Evolutionary conservation across 495 filamentous ascomycete species (phyloP).

Genomic region (Parachaetomium inaequale): DNA sequence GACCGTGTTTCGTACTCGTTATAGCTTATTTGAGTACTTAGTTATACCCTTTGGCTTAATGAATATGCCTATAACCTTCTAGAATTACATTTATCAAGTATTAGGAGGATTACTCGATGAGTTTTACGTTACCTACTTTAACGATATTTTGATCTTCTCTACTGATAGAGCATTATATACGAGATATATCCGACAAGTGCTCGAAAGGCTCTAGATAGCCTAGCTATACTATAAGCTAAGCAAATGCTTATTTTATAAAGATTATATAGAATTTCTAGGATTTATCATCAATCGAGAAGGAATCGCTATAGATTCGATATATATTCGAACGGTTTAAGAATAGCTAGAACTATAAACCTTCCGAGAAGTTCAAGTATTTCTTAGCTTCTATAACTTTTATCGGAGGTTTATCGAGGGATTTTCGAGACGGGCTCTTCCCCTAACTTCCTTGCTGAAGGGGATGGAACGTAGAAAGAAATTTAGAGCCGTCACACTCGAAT

Average conservation of each 20-base stretch:
- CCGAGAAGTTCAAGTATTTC: neutral
- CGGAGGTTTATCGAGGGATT: neutral
- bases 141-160: constrained; percentile 4
- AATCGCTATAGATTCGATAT: neutral
- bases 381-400: neutral
- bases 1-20: neutral
- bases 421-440: neutral
- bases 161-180: neutral
- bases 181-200: neutral
- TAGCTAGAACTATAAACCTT: neutral
- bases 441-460: neutral
- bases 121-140: neutral
- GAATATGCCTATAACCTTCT: neutral
- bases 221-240: neutral
- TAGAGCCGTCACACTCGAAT: neutral
- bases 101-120: neutral
- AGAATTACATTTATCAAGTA: neutral
- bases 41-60: neutral
- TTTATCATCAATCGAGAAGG: neutral
- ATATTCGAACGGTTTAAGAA: neutral
- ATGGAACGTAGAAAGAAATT: neutral
- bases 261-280: neutral
- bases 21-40: neutral
- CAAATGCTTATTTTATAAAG: neutral
- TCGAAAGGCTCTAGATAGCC: neutral